phyloP scores from a whole-genome alignment of 208 protist species.

The Acanthamoeba lenticulata region DNA sequence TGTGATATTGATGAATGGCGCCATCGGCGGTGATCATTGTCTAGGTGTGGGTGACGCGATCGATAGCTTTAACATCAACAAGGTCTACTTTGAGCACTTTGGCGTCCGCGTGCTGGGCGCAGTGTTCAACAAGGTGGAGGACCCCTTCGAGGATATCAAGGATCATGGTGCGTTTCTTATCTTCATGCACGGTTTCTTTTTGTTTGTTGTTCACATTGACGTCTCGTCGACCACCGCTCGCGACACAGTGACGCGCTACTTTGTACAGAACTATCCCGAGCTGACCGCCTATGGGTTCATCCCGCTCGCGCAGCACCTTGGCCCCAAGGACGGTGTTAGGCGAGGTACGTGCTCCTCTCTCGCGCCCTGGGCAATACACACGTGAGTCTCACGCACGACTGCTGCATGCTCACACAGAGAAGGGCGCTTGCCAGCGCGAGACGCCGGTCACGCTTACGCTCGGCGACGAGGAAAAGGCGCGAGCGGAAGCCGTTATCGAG shows the following conservation, averaged over 20 bases:
- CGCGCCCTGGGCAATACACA: neutral
- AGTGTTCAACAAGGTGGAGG: conserved; percentile 53
- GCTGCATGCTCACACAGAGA: neutral
- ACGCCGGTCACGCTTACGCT: neutral
- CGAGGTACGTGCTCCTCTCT: neutral
- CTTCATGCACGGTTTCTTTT: neutral
- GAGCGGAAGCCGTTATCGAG: neutral
- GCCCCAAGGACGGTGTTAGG: neutral
- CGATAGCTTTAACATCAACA: conserved; percentile 60
- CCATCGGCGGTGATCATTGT: neutral
- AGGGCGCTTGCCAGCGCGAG: conserved; percentile 49
- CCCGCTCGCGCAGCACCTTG: neutral
- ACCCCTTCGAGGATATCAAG: conserved; percentile 40
- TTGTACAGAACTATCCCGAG: neutral
- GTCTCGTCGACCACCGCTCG: neutral
- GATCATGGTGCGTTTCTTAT: neutral
- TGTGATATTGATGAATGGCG: neutral
- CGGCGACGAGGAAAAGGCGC: neutral
- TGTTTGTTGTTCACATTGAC: neutral
- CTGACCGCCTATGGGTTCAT: neutral
- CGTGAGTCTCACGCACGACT: neutral
- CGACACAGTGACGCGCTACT: neutral
- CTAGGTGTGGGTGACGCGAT: conserved; percentile 27
- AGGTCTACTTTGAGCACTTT: neutral
- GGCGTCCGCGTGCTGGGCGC: neutral